A percentile compares a stretch with the other conserved stretches of the same genome.
phyloP scores from a whole-genome alignment of 2,329 filamentous ascomycete species.

The Colletotrichum scovillei region DNA sequence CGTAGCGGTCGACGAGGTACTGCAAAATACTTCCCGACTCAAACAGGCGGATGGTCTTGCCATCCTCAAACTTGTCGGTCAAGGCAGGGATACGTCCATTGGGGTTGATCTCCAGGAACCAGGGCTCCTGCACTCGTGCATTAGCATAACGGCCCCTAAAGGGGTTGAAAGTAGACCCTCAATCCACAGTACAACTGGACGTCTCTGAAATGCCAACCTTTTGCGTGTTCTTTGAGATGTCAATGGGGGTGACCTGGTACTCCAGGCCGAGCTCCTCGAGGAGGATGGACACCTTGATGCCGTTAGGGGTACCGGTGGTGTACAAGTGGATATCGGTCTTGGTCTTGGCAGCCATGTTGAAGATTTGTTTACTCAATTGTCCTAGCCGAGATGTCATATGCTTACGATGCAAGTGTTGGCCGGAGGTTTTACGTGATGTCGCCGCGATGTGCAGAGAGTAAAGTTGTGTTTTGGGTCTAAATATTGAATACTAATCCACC shows the following conservation, averaged over 20 bases:
- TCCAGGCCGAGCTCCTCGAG: slow-evolving; percentile 86
- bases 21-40: slow-evolving; percentile 87
- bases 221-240: slow-evolving; percentile 72
- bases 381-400: slow-evolving; percentile 29
- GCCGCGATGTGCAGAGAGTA: neutral
- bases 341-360: slow-evolving; percentile 53
- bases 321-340: slow-evolving; percentile 81
- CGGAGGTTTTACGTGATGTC: neutral
- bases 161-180: neutral
- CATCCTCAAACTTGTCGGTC: slow-evolving; percentile 82
- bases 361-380: slow-evolving; percentile 26
- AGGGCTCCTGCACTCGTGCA: slow-evolving; percentile 63
- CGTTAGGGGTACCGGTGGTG: slow-evolving; percentile 86
- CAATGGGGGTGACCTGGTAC: slow-evolving; percentile 78
- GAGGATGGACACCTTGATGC: slow-evolving; percentile 88
- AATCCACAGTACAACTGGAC: neutral
- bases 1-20: slow-evolving; percentile 86
- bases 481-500: slow-evolving; percentile 17
- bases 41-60: slow-evolving; percentile 79
- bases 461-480: neutral
- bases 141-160: neutral
- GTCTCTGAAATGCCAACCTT: slow-evolving; percentile 32
- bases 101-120: slow-evolving; percentile 93
- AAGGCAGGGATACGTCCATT: slow-evolving; percentile 92
- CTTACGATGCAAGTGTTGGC: neutral